A percentile compares a stretch with the other conserved stretches of the same genome.
These are phyloP conservation scores for Cercospora sesami DNA, from an alignment of 2,329 filamentous ascomycete species.

Conservation along the genomic window DNA sequence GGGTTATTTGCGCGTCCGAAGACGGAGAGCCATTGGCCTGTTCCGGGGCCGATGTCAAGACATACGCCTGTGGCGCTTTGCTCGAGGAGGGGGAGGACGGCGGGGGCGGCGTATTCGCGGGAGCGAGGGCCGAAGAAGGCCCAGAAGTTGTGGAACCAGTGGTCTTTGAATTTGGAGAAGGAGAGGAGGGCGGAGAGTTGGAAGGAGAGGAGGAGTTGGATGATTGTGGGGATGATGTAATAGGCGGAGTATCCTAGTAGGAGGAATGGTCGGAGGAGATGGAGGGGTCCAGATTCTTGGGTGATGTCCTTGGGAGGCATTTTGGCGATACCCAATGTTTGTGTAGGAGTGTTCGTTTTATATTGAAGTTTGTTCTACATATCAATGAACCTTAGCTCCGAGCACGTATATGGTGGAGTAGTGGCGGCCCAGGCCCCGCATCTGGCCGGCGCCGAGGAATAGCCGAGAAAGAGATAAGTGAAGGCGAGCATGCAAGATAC, in stretches of 20 bases:
- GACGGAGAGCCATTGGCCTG: conserved; percentile 61
- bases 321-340: background rate
- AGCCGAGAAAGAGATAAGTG: background rate
- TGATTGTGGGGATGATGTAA: conserved; percentile 56
- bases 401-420: background rate
- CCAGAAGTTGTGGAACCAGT: conserved; percentile 66
- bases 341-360: background rate
- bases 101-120: conserved; percentile 44
- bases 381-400: background rate
- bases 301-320: conserved; percentile 20
- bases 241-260: conserved; percentile 54
- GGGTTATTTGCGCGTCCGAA: conserved; percentile 43
- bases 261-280: conserved; percentile 39
- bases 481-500: background rate
- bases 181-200: conserved; percentile 32
- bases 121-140: conserved; percentile 53
- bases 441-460: background rate
- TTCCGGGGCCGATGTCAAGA: conserved; percentile 64
- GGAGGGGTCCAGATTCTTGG: conserved; percentile 30
- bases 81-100: conserved; percentile 56
- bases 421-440: background rate
- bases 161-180: conserved; percentile 40
- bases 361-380: background rate
- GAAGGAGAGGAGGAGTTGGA: conserved; percentile 39
- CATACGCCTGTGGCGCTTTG: conserved; percentile 55